Percentiles rank a stretch among this genome's conserved stretches.
Evolutionary conservation across 75 land plant species (phyloP).

Genomic region (Pinus tabuliformis): DNA sequence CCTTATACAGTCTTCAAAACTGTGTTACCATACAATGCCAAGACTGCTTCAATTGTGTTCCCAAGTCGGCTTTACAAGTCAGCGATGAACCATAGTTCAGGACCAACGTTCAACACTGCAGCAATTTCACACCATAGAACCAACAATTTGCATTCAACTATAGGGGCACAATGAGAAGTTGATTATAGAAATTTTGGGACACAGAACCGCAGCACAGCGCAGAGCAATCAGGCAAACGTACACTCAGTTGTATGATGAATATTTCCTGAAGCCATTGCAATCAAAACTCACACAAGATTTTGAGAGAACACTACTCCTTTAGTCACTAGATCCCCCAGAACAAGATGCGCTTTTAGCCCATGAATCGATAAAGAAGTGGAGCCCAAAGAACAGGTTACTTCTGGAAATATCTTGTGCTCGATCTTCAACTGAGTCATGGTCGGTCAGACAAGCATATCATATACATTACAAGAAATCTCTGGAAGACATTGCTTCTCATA

Average conservation of each 20-base stretch:
- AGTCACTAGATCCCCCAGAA: constrained; percentile 70
- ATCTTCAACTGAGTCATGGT: constrained; percentile 45
- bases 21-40: too few relatives aligned
- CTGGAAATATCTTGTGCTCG: constrained; percentile 65
- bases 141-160: too few relatives aligned
- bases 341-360: constrained; percentile 67
- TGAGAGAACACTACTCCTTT: constrained; percentile 69
- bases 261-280: constrained; percentile 48
- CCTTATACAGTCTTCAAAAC: too few relatives aligned
- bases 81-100: too few relatives aligned
- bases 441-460: constrained; percentile 70
- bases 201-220: constrained; percentile 60
- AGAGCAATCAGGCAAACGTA: constrained; percentile 44
- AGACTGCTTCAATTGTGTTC: too few relatives aligned
- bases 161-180: constrained; percentile 64
- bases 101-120: too few relatives aligned
- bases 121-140: too few relatives aligned
- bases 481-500: constrained; percentile 71
- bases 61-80: too few relatives aligned
- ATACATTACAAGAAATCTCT: constrained; percentile 60
- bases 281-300: constrained; percentile 56
- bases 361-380: constrained; percentile 49
- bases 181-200: constrained; percentile 68
- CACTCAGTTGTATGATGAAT: constrained; percentile 48
- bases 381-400: constrained; percentile 40